phyloP scores from a whole-genome alignment of 2,329 filamentous ascomycete genomes.

The Aspergillus intermedius region DNA sequence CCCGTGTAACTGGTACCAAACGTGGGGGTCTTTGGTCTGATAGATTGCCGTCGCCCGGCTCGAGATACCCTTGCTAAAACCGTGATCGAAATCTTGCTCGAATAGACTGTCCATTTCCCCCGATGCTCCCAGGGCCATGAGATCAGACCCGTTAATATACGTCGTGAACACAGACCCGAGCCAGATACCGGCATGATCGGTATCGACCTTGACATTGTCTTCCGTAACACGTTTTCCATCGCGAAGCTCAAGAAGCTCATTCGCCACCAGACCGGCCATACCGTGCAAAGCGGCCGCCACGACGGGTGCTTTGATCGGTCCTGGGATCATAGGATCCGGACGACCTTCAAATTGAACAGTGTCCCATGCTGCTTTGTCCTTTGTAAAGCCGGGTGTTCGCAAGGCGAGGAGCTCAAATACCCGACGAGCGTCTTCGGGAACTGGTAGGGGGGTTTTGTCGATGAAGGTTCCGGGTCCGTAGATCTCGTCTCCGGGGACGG shows the following conservation, averaged over 20 bases:
- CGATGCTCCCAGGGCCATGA: constrained; percentile 21
- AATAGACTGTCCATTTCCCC: constrained; percentile 24
- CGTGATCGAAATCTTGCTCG: constrained; percentile 35
- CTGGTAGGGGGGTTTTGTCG: constrained; percentile 32
- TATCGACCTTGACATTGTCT: constrained; percentile 37
- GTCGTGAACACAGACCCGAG: constrained; percentile 36
- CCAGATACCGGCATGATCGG: constrained; percentile 43
- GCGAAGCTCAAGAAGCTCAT: constrained; percentile 31
- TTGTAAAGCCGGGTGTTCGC: constrained; percentile 36
- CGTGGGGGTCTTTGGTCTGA: constrained; percentile 39
- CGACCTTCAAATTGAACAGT: constrained; percentile 37
- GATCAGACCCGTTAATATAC: constrained; percentile 33
- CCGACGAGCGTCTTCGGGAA: constrained; percentile 31
- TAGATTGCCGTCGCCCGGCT: constrained; percentile 43
- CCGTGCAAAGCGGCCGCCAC: constrained; percentile 39
- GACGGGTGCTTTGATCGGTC: constrained; percentile 40
- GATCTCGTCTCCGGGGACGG: constrained; percentile 13
- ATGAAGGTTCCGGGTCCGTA: constrained; percentile 39
- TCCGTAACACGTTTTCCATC: constrained; percentile 9
- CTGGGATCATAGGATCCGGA: constrained; percentile 36
- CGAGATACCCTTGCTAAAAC: constrained; percentile 28
- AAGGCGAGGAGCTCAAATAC: constrained; percentile 34
- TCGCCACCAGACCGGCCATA: constrained; percentile 39
- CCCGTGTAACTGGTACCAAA: constrained; percentile 49
- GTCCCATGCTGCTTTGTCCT: constrained; percentile 20